Conservation (phyloP, 75 land plant genomes). For the Selaginella tamariscina region DNA sequence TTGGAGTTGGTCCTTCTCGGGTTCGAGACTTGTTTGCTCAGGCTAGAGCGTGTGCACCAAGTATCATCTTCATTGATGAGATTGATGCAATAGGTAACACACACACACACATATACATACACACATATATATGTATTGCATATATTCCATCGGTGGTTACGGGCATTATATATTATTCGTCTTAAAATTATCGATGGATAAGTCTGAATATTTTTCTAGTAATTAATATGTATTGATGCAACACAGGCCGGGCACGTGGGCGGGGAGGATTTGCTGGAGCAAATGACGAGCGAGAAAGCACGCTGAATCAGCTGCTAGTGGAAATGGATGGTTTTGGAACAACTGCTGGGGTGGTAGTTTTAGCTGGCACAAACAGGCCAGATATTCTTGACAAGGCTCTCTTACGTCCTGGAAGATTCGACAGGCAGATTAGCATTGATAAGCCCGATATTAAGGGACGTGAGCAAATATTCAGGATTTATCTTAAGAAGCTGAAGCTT, state of each 20-base stretch:
- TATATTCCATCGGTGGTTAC: too few relatives aligned
- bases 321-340: constrained; percentile 96
- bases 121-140: too few relatives aligned
- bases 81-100: constrained; percentile 91
- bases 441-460: constrained; percentile 76
- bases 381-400: constrained; percentile 81
- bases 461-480: constrained; percentile 67
- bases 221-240: too few relatives aligned
- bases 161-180: too few relatives aligned
- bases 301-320: constrained; percentile 68
- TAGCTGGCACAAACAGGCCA: constrained; percentile 82
- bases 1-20: constrained; percentile 84
- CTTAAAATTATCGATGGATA: too few relatives aligned
- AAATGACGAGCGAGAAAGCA: constrained; percentile 83
- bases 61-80: constrained; percentile 85
- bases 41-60: constrained; percentile 72
- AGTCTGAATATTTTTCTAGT: too few relatives aligned
- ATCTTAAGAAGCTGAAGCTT: constrained; percentile 62
- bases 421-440: constrained; percentile 74
- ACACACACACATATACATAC: too few relatives aligned
- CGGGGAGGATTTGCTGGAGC: constrained; percentile 60
- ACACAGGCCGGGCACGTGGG: constrained; percentile 79
- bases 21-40: constrained; percentile 72
- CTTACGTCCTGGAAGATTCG: constrained; percentile 82
- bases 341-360: constrained; percentile 78